These are phyloP conservation scores for Xylaria telfairii DNA, from an alignment of 495 filamentous ascomycete species.

Conservation along the genomic window DNA sequence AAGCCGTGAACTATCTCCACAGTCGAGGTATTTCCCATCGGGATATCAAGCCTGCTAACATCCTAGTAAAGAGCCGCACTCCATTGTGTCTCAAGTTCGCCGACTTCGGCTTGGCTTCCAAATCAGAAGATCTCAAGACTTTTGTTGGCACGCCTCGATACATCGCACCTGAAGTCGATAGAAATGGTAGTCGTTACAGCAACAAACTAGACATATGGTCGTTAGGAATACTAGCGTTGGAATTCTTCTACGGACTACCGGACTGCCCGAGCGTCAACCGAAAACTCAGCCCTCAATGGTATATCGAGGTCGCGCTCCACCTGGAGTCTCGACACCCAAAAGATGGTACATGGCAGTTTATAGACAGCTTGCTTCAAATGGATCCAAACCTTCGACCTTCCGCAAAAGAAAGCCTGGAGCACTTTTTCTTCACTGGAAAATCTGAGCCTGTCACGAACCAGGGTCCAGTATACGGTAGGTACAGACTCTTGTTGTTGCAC, in stretches of 20 bases:
- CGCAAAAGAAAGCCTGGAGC: background rate
- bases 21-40: background rate
- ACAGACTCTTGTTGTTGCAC: too few species aligned
- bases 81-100: background rate
- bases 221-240: background rate
- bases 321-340: background rate
- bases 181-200: background rate
- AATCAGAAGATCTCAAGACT: background rate
- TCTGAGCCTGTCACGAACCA: too few species aligned
- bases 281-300: background rate
- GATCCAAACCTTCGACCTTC: background rate
- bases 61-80: background rate
- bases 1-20: background rate
- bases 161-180: background rate
- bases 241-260: background rate
- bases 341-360: background rate
- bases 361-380: background rate
- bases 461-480: too few species aligned
- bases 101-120: background rate
- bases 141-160: background rate
- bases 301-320: background rate
- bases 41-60: background rate
- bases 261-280: fast-evolving
- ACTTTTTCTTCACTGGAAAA: background rate
- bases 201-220: slow-evolving; percentile 11